A percentile compares a stretch with the other conserved stretches of the same genome.
These are phyloP conservation scores for Gracilaria gracilis DNA, from an alignment of 23 red algal species.

Conservation along the genomic window DNA sequence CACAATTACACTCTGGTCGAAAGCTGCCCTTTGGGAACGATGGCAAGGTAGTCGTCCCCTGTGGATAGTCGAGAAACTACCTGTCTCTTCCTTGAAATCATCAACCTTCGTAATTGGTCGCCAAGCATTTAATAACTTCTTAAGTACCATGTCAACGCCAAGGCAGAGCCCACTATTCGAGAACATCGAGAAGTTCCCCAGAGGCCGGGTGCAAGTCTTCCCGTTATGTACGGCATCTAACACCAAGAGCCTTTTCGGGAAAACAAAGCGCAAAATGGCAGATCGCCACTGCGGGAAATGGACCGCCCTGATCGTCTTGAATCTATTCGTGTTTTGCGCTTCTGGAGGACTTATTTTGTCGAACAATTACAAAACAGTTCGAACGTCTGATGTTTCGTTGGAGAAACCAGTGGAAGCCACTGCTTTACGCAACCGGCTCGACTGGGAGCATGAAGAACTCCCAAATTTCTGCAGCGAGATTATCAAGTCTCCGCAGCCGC, in stretches of 20 bases:
- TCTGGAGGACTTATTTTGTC: slow-evolving; percentile 13
- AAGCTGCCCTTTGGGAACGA: neutral
- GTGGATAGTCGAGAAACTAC: neutral
- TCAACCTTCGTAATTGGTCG: neutral
- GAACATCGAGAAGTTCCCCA: neutral
- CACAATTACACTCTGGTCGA: neutral
- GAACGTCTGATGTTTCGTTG: neutral
- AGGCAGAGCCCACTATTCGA: neutral
- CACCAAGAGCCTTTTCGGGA: slow-evolving; percentile 14
- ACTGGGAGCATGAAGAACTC: slow-evolving; percentile 5
- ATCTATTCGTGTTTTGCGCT: slow-evolving; percentile 29
- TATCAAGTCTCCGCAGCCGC: slow-evolving; percentile 33
- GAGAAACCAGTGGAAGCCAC: neutral
- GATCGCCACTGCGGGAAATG: slow-evolving; percentile 19
- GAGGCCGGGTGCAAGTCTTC: slow-evolving; percentile 11
- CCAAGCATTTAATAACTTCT: neutral
- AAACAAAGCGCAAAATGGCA: slow-evolving; percentile 28
- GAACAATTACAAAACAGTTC: slow-evolving; percentile 1
- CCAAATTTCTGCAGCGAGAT: slow-evolving; percentile 45
- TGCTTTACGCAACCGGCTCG: slow-evolving; percentile 19
- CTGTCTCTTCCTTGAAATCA: neutral
- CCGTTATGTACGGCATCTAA: slow-evolving; percentile 11
- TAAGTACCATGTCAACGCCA: neutral
- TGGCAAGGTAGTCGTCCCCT: neutral
- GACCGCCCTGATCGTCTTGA: slow-evolving; percentile 13